phyloP scores from a whole-genome alignment of 1,284 basidiomycete species.

The Violaceomyces palustris region DNA sequence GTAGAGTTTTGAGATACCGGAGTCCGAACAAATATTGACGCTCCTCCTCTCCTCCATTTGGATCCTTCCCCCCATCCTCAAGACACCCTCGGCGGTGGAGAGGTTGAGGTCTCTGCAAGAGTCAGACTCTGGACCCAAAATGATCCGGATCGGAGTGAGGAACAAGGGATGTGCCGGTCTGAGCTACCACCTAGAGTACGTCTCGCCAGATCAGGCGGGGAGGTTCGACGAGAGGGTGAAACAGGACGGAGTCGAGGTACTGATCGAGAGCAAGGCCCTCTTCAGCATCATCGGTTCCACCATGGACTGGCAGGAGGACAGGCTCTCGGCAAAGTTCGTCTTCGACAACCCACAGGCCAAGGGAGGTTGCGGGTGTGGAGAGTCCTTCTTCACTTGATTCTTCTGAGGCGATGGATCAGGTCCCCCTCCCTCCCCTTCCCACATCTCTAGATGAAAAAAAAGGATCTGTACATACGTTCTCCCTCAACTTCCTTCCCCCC shows the following conservation, averaged over 20 bases:
- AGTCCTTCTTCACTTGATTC: conserved; percentile 62
- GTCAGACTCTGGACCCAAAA: conserved; percentile 72
- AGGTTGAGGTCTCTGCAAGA: conserved; percentile 59
- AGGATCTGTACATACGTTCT: too few relatives aligned
- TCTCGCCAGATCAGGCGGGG: conserved; percentile 61
- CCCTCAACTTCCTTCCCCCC: too few relatives aligned
- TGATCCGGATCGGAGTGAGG: conserved; percentile 88
- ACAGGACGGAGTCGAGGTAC: conserved; percentile 65
- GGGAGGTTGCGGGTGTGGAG: conserved; percentile 90
- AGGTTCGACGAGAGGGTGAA: conserved; percentile 97
- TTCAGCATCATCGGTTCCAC: conserved; percentile 97
- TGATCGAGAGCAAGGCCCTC: conserved; percentile 94
- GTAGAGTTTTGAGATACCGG: too few relatives aligned
- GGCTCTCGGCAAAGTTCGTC: conserved; percentile 68
- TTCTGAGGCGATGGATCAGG: too few relatives aligned
- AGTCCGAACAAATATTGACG: too few relatives aligned
- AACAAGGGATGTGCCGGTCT: conserved; percentile 99
- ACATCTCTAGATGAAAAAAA: too few relatives aligned
- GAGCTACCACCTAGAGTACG: conserved; percentile 95
- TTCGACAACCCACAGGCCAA: conserved; percentile 70
- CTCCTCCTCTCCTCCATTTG: too few relatives aligned
- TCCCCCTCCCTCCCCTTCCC: too few relatives aligned
- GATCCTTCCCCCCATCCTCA: too few relatives aligned
- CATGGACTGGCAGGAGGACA: conserved; percentile 92
- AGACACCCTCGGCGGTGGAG: conserved; percentile 66